Conservation (phyloP, 2,329 filamentous ascomycete species). For the Colletotrichum destructivum region DNA sequence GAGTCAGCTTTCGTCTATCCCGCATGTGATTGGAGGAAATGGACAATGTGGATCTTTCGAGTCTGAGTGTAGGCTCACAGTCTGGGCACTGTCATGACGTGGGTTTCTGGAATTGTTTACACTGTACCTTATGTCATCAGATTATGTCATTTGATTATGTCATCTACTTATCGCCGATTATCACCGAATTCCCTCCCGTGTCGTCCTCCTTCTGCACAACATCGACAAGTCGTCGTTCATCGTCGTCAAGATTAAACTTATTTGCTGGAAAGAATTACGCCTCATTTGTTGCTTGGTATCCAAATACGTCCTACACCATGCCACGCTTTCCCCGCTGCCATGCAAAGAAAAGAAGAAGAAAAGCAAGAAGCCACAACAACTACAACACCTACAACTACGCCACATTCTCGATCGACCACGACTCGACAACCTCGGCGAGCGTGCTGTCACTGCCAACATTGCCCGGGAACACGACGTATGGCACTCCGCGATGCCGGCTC, state of each 20-base stretch:
- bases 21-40: background rate
- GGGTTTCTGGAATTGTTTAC: no score
- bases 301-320: background rate
- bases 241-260: constrained; percentile 8
- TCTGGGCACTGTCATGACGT: background rate
- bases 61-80: background rate
- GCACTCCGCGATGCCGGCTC: constrained; percentile 65
- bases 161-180: background rate
- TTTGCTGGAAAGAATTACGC: background rate
- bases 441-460: constrained; percentile 68
- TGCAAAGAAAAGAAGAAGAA: background rate
- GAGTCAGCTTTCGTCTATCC: background rate
- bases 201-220: background rate
- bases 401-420: constrained; percentile 37
- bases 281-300: background rate
- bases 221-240: background rate
- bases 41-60: fast-evolving
- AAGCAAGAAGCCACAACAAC: background rate
- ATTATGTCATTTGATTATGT: no score
- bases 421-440: constrained; percentile 60
- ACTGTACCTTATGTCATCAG: no score
- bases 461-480: constrained; percentile 72
- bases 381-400: background rate
- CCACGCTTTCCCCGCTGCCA: constrained; percentile 22
- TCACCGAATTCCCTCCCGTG: background rate